Percentiles rank a stretch among this genome's conserved stretches.
Conservation (phyloP, 1,284 basidiomycete species). For the Cryptococcus sp. region DNA sequence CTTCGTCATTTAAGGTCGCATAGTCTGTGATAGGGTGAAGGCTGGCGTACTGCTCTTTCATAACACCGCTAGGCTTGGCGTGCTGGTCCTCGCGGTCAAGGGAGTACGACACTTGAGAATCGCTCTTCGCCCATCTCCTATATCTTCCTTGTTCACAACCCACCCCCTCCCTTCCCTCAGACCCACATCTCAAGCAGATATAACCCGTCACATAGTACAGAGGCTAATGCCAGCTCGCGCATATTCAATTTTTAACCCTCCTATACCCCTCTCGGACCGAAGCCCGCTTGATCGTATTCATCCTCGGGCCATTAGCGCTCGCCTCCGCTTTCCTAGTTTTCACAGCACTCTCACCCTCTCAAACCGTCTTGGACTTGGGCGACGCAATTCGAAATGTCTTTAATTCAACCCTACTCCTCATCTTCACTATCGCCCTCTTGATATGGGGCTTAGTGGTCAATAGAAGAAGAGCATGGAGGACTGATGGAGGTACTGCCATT, state of each 20-base stretch:
- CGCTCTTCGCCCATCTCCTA: too few species aligned
- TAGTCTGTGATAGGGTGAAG: too few species aligned
- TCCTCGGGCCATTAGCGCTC: constrained; percentile 84
- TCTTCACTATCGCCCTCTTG: constrained; percentile 84
- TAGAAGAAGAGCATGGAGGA: constrained; percentile 85
- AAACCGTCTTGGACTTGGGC: constrained; percentile 58
- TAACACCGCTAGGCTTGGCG: too few species aligned
- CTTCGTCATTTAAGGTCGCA: too few species aligned
- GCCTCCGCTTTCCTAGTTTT: constrained; percentile 81
- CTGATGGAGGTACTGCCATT: constrained; percentile 89
- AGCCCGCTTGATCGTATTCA: constrained; percentile 75
- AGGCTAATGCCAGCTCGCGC: constrained; percentile 45
- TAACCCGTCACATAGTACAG: too few species aligned
- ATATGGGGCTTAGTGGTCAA: constrained; percentile 94
- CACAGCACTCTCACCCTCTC: constrained; percentile 59
- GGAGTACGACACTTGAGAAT: too few species aligned
- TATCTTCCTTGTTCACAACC: too few species aligned
- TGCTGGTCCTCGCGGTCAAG: too few species aligned
- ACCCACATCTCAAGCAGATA: too few species aligned
- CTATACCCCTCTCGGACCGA: constrained; percentile 93
- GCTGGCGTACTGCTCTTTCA: too few species aligned
- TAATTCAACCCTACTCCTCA: constrained; percentile 88
- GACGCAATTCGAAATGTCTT: constrained; percentile 86
- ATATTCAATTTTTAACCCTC: constrained; percentile 96
- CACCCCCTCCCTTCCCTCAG: too few species aligned